Conservation (phyloP, 2,329 filamentous ascomycete species). For the Metarhizium album region DNA sequence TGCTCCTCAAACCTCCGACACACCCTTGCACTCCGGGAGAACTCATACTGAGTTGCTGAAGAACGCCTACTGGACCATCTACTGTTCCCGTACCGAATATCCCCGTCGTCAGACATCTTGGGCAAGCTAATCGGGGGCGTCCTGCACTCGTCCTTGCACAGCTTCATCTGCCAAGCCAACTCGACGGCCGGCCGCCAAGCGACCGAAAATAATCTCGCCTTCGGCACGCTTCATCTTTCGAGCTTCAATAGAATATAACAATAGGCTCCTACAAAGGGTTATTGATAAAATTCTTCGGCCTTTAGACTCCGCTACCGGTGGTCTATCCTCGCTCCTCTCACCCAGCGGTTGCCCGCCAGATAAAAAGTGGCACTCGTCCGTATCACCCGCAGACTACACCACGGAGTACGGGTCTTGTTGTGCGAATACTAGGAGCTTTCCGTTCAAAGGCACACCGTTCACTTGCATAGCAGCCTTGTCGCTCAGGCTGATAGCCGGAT, state of each 20-base stretch:
- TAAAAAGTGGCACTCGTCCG: neutral
- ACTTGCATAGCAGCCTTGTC: constrained; percentile 25
- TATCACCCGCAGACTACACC: neutral
- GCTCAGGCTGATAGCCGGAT: constrained; percentile 26
- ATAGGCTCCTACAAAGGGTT: neutral
- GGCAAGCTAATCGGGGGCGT: constrained; percentile 25
- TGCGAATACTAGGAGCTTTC: constrained; percentile 18
- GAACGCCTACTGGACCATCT: too few relatives aligned
- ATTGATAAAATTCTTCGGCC: neutral
- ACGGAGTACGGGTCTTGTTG: neutral
- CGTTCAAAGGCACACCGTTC: constrained; percentile 21
- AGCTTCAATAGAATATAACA: neutral
- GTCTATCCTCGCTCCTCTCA: neutral
- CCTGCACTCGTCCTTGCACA: constrained; percentile 30
- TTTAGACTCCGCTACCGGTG: neutral
- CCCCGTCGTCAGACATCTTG: constrained; percentile 3
- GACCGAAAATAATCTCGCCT: neutral
- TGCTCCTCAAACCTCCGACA: constrained; percentile 8
- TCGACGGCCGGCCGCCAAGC: neutral
- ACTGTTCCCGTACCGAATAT: neutral
- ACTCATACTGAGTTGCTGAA: neutral
- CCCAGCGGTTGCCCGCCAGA: neutral
- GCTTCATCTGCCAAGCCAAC: neutral
- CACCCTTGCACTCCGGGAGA: constrained; percentile 3
- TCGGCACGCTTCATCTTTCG: neutral